Evolutionary conservation across 352 stramenopile species (phyloP).

Genomic region (Aphanomyces cochlioides): DNA sequence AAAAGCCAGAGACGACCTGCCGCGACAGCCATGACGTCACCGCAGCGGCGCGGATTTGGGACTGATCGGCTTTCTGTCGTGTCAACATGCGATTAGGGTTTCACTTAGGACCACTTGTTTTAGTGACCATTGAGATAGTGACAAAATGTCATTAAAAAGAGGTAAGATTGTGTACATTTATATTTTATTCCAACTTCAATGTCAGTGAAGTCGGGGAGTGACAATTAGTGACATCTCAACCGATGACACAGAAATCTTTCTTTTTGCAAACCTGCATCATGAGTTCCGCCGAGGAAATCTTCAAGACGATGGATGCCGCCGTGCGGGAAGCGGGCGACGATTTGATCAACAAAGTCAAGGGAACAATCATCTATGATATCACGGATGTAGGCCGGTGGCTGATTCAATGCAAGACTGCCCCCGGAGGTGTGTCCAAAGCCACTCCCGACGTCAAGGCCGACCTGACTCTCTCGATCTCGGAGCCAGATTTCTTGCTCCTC

Average conservation of each 20-base stretch:
- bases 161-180: neutral
- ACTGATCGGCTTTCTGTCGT: neutral
- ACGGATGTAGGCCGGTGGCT: constrained; percentile 60
- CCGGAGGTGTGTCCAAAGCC: constrained; percentile 51
- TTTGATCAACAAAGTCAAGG: constrained; percentile 73
- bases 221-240: constrained; percentile 12
- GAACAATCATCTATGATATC: constrained; percentile 78
- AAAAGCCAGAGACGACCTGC: neutral
- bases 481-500: constrained; percentile 71
- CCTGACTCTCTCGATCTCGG: constrained; percentile 68
- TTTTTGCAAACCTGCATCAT: neutral
- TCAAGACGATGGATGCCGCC: constrained; percentile 61
- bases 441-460: constrained; percentile 60
- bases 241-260: neutral
- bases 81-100: neutral
- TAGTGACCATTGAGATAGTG: neutral
- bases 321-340: constrained; percentile 64
- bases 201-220: neutral
- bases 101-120: neutral
- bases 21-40: constrained; percentile 8
- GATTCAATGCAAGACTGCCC: constrained; percentile 74
- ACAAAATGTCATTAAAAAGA: constrained; percentile 3
- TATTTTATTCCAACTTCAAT: neutral
- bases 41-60: constrained; percentile 9
- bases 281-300: constrained; percentile 49